Evolutionary conservation across 2,329 filamentous ascomycete species (phyloP).

Genomic region (Alternaria ethzedia): DNA sequence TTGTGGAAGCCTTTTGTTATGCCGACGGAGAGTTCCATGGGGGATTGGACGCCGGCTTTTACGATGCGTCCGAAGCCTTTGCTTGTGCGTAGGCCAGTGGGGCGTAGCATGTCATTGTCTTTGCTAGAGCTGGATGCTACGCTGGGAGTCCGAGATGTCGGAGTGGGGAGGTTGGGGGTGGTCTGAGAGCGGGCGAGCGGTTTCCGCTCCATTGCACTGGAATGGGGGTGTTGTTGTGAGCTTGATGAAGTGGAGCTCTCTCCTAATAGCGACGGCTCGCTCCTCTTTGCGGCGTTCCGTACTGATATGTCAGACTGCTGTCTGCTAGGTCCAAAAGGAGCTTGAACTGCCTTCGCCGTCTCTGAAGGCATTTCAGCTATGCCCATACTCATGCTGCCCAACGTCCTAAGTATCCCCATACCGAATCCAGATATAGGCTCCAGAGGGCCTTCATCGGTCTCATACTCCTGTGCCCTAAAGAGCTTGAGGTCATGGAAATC

Average conservation of each 20-base stretch:
- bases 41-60: constrained; percentile 14
- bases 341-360: constrained; percentile 49
- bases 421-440: constrained; percentile 26
- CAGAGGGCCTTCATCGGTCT: constrained; percentile 19
- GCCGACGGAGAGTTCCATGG: constrained; percentile 21
- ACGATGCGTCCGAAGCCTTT: constrained; percentile 17
- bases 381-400: constrained; percentile 68
- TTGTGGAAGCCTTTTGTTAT: constrained; percentile 30
- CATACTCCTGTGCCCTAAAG: constrained; percentile 20
- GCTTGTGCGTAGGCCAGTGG: constrained; percentile 22
- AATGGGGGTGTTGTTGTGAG: not conserved
- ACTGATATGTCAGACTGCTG: constrained; percentile 11
- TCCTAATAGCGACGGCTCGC: not conserved
- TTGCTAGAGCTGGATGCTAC: constrained; percentile 6
- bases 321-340: constrained; percentile 8
- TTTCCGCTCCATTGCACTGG: not conserved
- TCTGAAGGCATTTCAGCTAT: constrained; percentile 70
- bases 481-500: constrained; percentile 26
- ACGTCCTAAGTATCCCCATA: constrained; percentile 65
- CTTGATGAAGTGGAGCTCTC: not conserved
- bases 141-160: not conserved
- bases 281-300: not conserved
- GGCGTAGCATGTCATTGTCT: constrained; percentile 26
- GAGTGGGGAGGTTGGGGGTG: not conserved
- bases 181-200: not conserved